Evolutionary conservation across 2,329 filamentous ascomycete species (phyloP).

Genomic region (Mycosphaerella arachidis): DNA sequence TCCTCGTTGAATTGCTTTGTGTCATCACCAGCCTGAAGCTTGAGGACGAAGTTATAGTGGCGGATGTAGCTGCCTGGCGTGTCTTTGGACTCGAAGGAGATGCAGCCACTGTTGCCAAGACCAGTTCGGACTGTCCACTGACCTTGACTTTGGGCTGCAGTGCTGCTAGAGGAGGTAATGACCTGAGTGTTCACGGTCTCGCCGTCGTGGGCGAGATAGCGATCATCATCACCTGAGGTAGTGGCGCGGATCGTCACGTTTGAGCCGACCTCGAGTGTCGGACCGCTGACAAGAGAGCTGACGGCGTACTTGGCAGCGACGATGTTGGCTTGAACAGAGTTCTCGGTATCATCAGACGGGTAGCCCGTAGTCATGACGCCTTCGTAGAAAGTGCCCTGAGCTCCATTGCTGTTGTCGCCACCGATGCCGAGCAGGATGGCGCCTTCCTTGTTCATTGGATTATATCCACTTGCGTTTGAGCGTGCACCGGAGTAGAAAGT

Average conservation of each 20-base stretch:
- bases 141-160: slow-evolving; percentile 48
- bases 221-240: slow-evolving; percentile 50
- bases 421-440: slow-evolving; percentile 66
- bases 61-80: slow-evolving; percentile 56
- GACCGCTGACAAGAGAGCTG: slow-evolving; percentile 46
- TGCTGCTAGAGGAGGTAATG: slow-evolving; percentile 49
- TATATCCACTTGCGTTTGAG: slow-evolving; percentile 50
- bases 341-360: slow-evolving; percentile 56
- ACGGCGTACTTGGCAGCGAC: slow-evolving; percentile 55
- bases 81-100: slow-evolving; percentile 58
- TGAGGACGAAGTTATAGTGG: slow-evolving; percentile 52
- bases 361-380: slow-evolving; percentile 62
- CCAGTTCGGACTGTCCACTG: slow-evolving; percentile 54
- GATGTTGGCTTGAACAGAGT: slow-evolving; percentile 49
- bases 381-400: slow-evolving; percentile 53
- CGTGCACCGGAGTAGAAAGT: slow-evolving; percentile 58
- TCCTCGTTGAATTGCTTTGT: slow-evolving; percentile 57
- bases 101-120: slow-evolving; percentile 53
- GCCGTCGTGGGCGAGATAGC: slow-evolving; percentile 53
- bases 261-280: slow-evolving; percentile 45
- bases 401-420: slow-evolving; percentile 59
- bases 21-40: slow-evolving; percentile 49
- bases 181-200: slow-evolving; percentile 52
- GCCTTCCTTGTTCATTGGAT: slow-evolving; percentile 60
- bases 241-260: slow-evolving; percentile 54